Evolutionary conservation across 345 rosid species (phyloP), one percentile per base, ranked within the genome.

Genomic region (Clarkia xantiana): DNA sequence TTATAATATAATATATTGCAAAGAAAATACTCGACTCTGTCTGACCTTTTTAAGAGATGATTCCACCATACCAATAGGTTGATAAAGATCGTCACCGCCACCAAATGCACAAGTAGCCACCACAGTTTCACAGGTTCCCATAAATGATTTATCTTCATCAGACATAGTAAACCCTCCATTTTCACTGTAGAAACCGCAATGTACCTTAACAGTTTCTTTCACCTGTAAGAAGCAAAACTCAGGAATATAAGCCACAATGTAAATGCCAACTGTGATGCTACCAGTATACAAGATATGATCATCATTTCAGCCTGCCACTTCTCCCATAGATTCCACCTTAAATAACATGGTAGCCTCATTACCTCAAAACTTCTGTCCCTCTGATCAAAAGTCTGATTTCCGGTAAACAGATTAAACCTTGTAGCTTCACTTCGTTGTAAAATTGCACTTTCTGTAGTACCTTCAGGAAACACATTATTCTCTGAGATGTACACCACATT

Each of bases 51-150:
- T 61, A 63, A 66, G 62, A 5, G 97, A 79, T 47, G 79, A 64
- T 41, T 77, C 63, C 9, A 78, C 64, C 86, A 82, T 82, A 65
- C 91, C 95, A 63, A 90, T 90, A 52, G 97, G 97, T 54, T 86
- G 78, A 65, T 86, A 81, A 63, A 90, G 97, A 62, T 81, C 76
- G 72, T 90, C 97, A 43, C 97, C 97, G 57, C 97, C 97, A 45
- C 97, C 97, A 70, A 90, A 90, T 4, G 95, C 82, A 77, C 94
- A 90, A 23, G 95, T 90, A 54, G 95, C 80, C 48, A 90, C 94
- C 10, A 75, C 95, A 40, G 62, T 72, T 65, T 66, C 53, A 65
- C 94, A 82, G 43, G 52, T 71, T 59, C 56, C 36, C 94, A 86
- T 70, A 71, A 74, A 90, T 55, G 40, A 67, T 58, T 67, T 79